phyloP scores from a whole-genome alignment of 2,329 filamentous ascomycete genomes.

The Penicillium verrucosum region DNA sequence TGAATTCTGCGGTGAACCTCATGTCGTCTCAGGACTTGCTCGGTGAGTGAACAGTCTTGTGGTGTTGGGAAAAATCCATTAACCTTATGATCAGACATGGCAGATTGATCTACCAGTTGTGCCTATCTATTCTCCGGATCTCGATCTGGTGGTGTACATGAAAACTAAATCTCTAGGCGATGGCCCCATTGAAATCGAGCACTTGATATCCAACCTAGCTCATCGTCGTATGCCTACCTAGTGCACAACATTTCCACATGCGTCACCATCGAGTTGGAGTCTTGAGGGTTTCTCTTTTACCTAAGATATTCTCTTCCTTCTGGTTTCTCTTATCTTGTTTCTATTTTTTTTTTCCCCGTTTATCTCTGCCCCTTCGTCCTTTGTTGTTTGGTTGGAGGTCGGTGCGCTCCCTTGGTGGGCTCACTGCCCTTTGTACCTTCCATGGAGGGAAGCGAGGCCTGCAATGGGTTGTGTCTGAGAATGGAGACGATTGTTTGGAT shows the following conservation, averaged over 20 bases:
- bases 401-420: not conserved
- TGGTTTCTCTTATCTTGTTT: slow-evolving; percentile 2
- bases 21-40: slow-evolving; percentile 8
- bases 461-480: not conserved
- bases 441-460: not conserved
- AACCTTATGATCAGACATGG: slow-evolving; percentile 6
- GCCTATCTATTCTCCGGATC: slow-evolving; percentile 7
- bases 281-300: not conserved
- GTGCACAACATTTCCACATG: not conserved
- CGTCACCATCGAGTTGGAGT: not conserved
- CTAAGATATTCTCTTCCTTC: slow-evolving; percentile 11
- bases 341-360: not conserved
- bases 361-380: slow-evolving; percentile 5
- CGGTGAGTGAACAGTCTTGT: slow-evolving; percentile 1
- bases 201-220: not conserved
- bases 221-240: not conserved
- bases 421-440: not conserved
- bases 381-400: slow-evolving; percentile 10
- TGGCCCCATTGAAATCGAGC: not conserved
- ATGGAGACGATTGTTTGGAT: not conserved
- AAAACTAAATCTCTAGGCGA: slow-evolving; percentile 3
- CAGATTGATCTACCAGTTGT: slow-evolving; percentile 10
- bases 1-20: slow-evolving; percentile 6
- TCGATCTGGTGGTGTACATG: slow-evolving; percentile 8
- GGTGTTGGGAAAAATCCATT: not conserved